Conservation (phyloP, 306 rosid species). For the Prunus armeniaca region DNA sequence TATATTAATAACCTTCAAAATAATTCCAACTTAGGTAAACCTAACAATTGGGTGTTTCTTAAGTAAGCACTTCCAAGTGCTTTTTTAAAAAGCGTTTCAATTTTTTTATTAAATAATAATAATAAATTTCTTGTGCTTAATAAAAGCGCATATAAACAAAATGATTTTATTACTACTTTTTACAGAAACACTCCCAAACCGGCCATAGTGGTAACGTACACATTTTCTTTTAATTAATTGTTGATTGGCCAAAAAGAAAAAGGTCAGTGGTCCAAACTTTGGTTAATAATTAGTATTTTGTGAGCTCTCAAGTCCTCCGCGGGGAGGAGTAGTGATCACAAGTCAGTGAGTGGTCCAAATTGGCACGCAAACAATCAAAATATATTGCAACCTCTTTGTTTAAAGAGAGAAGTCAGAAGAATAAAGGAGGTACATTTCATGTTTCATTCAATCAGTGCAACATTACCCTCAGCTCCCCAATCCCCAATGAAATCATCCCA, state of each 20-base stretch:
- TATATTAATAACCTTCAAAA: too few species aligned
- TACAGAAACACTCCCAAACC: too few species aligned
- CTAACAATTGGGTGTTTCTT: too few species aligned
- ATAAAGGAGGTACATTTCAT: not conserved
- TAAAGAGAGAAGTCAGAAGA: conserved; percentile 12
- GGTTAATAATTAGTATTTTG: not conserved
- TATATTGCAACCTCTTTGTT: not conserved
- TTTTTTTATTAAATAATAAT: too few species aligned
- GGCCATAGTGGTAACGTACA: too few species aligned
- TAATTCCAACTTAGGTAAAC: too few species aligned
- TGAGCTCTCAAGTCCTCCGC: not conserved
- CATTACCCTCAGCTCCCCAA: conserved; percentile 25
- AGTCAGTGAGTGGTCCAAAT: conserved; percentile 26
- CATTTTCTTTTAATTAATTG: too few species aligned
- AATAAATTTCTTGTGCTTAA: too few species aligned
- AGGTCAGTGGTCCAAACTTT: not conserved
- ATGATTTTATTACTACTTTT: too few species aligned
- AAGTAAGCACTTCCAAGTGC: too few species aligned
- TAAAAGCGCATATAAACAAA: too few species aligned
- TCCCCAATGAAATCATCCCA: conserved; percentile 6
- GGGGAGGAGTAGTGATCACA: not conserved
- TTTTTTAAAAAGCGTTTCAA: too few species aligned
- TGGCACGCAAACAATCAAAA: conserved; percentile 9
- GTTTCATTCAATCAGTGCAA: conserved; percentile 28
- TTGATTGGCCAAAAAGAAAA: not conserved